Conservation (phyloP, 2,329 filamentous ascomycete genomes). For the Verticillium alfalfae region DNA sequence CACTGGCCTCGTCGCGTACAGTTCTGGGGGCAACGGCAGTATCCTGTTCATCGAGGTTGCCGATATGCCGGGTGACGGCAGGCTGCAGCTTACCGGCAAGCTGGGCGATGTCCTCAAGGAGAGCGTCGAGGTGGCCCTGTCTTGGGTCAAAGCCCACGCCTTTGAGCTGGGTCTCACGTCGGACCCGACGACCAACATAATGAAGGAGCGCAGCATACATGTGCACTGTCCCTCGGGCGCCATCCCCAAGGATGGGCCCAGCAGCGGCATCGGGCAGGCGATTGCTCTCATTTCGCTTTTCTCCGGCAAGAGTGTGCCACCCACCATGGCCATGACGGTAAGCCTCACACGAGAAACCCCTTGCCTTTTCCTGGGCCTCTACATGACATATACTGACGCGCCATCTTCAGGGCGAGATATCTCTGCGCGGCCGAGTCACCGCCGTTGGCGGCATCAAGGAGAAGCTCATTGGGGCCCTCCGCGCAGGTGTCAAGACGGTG, state of each 20-base stretch:
- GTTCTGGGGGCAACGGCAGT: constrained; percentile 84
- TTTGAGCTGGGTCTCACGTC: constrained; percentile 82
- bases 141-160: constrained; percentile 95
- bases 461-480: constrained; percentile 90
- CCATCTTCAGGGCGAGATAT: constrained; percentile 55
- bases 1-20: constrained; percentile 93
- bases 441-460: constrained; percentile 98
- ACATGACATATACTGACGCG: constrained; percentile 7
- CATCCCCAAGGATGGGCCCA: constrained; percentile 87
- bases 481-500: constrained; percentile 92
- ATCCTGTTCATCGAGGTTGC: constrained; percentile 98
- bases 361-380: background rate
- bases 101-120: constrained; percentile 96
- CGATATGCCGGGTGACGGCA: constrained; percentile 90
- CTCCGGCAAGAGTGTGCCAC: constrained; percentile 76
- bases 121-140: constrained; percentile 90
- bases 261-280: constrained; percentile 88
- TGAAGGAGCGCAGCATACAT: constrained; percentile 90
- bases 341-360: constrained; percentile 17
- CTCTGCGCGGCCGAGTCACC: constrained; percentile 81
- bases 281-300: constrained; percentile 91
- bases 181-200: constrained; percentile 82
- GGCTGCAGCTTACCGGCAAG: constrained; percentile 92
- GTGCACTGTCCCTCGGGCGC: constrained; percentile 94
- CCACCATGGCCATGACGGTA: constrained; percentile 92